These are phyloP conservation scores for Ceratocystis cubensis DNA, from an alignment of 2,329 filamentous ascomycete species.

Conservation along the genomic window DNA sequence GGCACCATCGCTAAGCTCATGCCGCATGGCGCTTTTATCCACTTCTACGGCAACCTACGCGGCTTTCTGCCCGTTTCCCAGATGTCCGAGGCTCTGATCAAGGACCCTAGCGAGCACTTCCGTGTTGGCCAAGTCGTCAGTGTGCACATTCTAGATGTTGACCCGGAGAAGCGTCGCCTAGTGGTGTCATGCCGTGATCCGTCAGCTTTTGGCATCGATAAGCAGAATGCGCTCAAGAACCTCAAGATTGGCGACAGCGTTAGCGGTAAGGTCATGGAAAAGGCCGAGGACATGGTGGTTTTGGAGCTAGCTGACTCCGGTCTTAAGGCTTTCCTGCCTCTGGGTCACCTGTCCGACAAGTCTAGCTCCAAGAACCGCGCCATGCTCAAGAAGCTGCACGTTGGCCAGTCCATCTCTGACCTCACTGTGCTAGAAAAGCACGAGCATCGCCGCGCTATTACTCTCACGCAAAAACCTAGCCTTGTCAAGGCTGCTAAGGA, in stretches of 20 bases:
- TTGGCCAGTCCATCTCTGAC: constrained; percentile 70
- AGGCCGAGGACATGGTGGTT: constrained; percentile 61
- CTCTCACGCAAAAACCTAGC: constrained; percentile 71
- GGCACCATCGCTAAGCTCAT: constrained; percentile 80
- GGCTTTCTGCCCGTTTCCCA: constrained; percentile 88
- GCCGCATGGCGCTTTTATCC: constrained; percentile 68
- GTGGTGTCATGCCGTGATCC: constrained; percentile 90
- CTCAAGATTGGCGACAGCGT: constrained; percentile 64
- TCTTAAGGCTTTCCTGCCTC: constrained; percentile 63
- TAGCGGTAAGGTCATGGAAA: constrained; percentile 67
- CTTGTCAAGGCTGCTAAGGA: constrained; percentile 63
- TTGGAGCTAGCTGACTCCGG: constrained; percentile 63
- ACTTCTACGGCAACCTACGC: constrained; percentile 74
- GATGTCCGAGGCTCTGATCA: constrained; percentile 96
- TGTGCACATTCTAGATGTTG: constrained; percentile 73
- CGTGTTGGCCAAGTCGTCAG: constrained; percentile 80
- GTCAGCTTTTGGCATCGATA: constrained; percentile 58
- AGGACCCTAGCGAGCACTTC: constrained; percentile 82
- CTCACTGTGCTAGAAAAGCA: constrained; percentile 82
- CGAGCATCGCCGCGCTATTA: constrained; percentile 60
- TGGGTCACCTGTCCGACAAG: constrained; percentile 75
- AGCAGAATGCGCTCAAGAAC: constrained; percentile 62
- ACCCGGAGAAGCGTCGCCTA: constrained; percentile 57
- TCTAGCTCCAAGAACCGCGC: constrained; percentile 65
- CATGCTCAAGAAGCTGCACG: constrained; percentile 65